Conservation (phyloP, 805 yeast species). For the Wickerhamomyces sydowiorum region DNA sequence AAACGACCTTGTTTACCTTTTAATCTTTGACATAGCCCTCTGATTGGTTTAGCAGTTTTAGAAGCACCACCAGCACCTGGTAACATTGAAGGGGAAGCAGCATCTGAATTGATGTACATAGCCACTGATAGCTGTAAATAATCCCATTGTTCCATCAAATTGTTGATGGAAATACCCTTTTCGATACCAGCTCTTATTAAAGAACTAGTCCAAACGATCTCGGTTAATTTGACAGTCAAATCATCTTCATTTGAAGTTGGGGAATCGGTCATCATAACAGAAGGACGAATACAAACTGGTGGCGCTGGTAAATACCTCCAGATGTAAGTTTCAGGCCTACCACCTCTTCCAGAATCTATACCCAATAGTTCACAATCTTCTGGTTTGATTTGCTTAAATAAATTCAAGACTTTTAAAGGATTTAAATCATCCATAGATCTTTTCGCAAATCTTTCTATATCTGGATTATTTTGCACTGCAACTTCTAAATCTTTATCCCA, state of each 20-base stretch:
- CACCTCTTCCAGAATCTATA: constrained; percentile 78
- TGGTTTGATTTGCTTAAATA: constrained; percentile 82
- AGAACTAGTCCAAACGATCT: constrained; percentile 95
- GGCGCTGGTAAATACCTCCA: constrained; percentile 99
- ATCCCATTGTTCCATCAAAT: constrained; percentile 99
- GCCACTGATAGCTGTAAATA: constrained; percentile 93
- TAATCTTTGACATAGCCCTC: constrained; percentile 95
- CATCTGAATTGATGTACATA: constrained; percentile 94
- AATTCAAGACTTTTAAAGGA: constrained; percentile 80
- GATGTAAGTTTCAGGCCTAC: constrained; percentile 92
- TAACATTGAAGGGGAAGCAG: constrained; percentile 72
- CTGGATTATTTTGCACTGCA: constrained; percentile 74
- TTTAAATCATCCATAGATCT: constrained; percentile 91
- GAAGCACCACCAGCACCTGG: constrained; percentile 59
- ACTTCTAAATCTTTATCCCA: constrained; percentile 87
- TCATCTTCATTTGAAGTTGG: constrained; percentile 96
- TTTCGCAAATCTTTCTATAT: constrained; percentile 78
- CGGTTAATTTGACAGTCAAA: constrained; percentile 90
- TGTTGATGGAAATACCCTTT: constrained; percentile 88
- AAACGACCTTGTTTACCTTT: constrained; percentile 99
- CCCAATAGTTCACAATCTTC: constrained; percentile 91
- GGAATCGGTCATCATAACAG: constrained; percentile 86
- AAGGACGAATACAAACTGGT: constrained; percentile 97
- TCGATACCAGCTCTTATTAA: constrained; percentile 91
- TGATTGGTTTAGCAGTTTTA: constrained; percentile 63